Evolutionary conservation across 1,284 basidiomycete genomes (phyloP), one percentile per base, ranked within the genome.

Genomic region (Amylostereum areolatum): DNA sequence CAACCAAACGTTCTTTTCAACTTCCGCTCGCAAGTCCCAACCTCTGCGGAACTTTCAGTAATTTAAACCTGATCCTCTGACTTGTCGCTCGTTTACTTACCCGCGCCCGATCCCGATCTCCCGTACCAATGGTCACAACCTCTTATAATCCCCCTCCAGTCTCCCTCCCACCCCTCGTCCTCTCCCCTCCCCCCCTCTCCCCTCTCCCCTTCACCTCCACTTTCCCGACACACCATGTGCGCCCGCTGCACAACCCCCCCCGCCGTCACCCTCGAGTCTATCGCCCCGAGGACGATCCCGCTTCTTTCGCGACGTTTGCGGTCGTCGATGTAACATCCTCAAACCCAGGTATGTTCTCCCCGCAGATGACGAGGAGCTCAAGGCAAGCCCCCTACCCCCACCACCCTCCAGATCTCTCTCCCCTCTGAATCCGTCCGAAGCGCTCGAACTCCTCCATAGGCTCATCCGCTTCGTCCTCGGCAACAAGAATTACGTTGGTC

Each of bases 401-500:
- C 18, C 18, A 18, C 18, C 18, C 18, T 18, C 18, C 18, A 18
- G 18, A 18, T 28, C 4, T 18, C 25, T 4, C 12, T n/a, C 18
- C 42, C 11, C 49, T 47, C 46, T 39, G 11, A 46, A 35, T 41
- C 49, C 43, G 43, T 51, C 49, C 48, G 3, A 54, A 85, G 83
- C 79, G 83, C 49, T 74, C 41, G 77, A 81, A 47, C 66, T 79
- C 9, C 75, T 80, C 54, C 83, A 85, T 58, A 71, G 77, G 43
- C 72, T 83, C 64, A 64, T 84, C 28, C 73, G 82, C 57, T 85
- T 83, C 58, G 71, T 85, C n/a, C 77, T 83, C 51, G 67, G 66
- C 33, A 78, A 80, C 45, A 75, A 71, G 58, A 81, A 78, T 59
- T 83, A 83, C 57, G 67, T 83, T 18, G 83, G 83, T 2, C 82